These are phyloP conservation scores for Scytalidium sp. DNA, from an alignment of 2,329 filamentous ascomycete genomes.

Conservation along the genomic window DNA sequence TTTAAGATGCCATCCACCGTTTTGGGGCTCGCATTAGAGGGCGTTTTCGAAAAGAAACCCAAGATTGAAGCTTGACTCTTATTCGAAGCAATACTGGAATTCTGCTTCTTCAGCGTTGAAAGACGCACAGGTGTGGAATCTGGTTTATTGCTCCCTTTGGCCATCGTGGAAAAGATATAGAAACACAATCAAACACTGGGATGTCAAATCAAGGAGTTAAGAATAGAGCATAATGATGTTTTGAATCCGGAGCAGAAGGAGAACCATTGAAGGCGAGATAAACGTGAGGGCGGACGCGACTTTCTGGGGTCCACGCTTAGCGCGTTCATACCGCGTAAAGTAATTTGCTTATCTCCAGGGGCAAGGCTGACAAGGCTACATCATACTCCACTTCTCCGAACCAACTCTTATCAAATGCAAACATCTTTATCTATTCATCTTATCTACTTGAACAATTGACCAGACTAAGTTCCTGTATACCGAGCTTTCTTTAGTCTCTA, in stretches of 20 bases:
- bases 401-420: too few relatives aligned
- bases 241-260: neutral
- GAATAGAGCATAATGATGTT: neutral
- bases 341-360: neutral
- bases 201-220: neutral
- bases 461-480: too few relatives aligned
- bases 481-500: too few relatives aligned
- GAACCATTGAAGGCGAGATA: too few relatives aligned
- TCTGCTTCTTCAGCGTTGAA: conserved; percentile 26
- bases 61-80: conserved; percentile 71
- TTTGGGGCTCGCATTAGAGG: conserved; percentile 40
- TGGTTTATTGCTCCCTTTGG: conserved; percentile 12
- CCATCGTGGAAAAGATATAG: conserved; percentile 10
- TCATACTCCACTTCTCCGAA: too few relatives aligned
- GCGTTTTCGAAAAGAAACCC: conserved; percentile 71
- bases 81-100: conserved; percentile 28
- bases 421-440: too few relatives aligned
- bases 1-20: conserved; percentile 21
- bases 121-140: conserved; percentile 21
- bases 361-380: neutral
- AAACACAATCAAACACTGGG: too few relatives aligned
- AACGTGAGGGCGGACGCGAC: neutral
- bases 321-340: neutral
- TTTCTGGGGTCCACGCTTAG: neutral
- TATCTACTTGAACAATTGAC: too few relatives aligned